These are phyloP conservation scores for Andrographis paniculata DNA, from an alignment of 305 asterid species.

Conservation along the genomic window DNA sequence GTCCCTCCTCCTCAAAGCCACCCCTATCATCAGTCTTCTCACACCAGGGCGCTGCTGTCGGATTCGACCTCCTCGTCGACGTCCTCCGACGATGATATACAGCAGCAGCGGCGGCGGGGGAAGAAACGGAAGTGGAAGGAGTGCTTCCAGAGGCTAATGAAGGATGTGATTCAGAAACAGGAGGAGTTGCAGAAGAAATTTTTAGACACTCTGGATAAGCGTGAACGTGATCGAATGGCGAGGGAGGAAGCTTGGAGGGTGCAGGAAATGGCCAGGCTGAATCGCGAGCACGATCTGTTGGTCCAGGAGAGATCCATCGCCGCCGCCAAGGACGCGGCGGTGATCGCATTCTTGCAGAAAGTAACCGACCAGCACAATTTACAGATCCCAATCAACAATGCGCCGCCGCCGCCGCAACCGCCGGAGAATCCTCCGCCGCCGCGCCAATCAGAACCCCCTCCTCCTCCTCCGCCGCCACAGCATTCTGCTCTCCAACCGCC, in stretches of 20 bases:
- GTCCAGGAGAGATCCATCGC: slow-evolving; percentile 75
- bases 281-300: slow-evolving; percentile 62
- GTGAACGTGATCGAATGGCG: slow-evolving; percentile 42
- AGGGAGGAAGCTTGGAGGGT: slow-evolving; percentile 61
- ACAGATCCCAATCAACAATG: slow-evolving; percentile 23
- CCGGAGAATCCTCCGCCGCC: slow-evolving; percentile 21
- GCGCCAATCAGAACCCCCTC: slow-evolving; percentile 11
- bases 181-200: slow-evolving; percentile 54
- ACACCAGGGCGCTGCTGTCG: slow-evolving; percentile 26
- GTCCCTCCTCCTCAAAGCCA: slow-evolving; percentile 19
- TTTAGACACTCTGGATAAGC: slow-evolving; percentile 40
- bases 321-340: slow-evolving; percentile 50
- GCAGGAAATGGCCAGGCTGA: slow-evolving; percentile 52
- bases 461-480: slow-evolving; percentile 3
- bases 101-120: slow-evolving; percentile 29
- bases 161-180: slow-evolving; percentile 37
- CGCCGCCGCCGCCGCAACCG: slow-evolving; percentile 8
- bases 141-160: slow-evolving; percentile 46
- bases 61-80: slow-evolving; percentile 72
- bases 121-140: slow-evolving; percentile 80
- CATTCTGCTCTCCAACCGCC: slow-evolving; percentile 17
- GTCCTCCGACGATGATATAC: slow-evolving; percentile 75
- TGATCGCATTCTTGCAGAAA: slow-evolving; percentile 57
- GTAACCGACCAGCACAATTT: slow-evolving; percentile 39
- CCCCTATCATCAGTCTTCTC: slow-evolving; percentile 4